Percentiles rank a stretch among this genome's conserved stretches.
phyloP scores from a whole-genome alignment of 208 protist genomes.

The Leishmania aethiopica region DNA sequence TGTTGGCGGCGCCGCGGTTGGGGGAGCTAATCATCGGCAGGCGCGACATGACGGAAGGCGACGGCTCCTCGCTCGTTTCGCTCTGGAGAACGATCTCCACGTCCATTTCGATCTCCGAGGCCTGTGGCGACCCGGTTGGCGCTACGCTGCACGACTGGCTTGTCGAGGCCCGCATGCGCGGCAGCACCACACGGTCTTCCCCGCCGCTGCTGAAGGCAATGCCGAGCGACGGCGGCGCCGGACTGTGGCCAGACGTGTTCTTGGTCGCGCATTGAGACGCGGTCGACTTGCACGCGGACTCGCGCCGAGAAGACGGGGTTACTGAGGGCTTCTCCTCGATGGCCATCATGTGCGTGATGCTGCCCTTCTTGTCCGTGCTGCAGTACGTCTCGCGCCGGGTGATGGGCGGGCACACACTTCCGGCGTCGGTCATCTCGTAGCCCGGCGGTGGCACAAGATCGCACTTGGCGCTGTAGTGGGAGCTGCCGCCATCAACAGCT shows the following conservation, averaged over 20 bases:
- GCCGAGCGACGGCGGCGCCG: slow-evolving; percentile 10
- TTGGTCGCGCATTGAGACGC: slow-evolving; percentile 1
- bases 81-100: slow-evolving; percentile 16
- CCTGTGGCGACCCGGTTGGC: slow-evolving; percentile 5
- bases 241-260: not conserved
- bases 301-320: slow-evolving; percentile 3
- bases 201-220: slow-evolving; percentile 6
- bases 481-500: not conserved
- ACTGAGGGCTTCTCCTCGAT: slow-evolving; percentile 26
- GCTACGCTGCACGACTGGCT: slow-evolving; percentile 10
- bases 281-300: slow-evolving; percentile 10
- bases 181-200: slow-evolving; percentile 19
- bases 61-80: slow-evolving; percentile 11
- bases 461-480: slow-evolving; percentile 18
- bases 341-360: slow-evolving; percentile 26
- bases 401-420: slow-evolving; percentile 6
- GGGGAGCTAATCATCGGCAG: not conserved
- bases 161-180: slow-evolving; percentile 6
- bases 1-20: not conserved
- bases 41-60: not conserved
- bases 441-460: slow-evolving; percentile 16
- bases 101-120: slow-evolving; percentile 7
- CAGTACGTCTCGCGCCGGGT: slow-evolving; percentile 12
- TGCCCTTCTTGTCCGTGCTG: slow-evolving; percentile 23
- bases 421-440: slow-evolving; percentile 12